These are phyloP conservation scores for Lobosporangium transversale DNA, from an alignment of 192 early-diverging fungal genomes.

Conservation along the genomic window DNA sequence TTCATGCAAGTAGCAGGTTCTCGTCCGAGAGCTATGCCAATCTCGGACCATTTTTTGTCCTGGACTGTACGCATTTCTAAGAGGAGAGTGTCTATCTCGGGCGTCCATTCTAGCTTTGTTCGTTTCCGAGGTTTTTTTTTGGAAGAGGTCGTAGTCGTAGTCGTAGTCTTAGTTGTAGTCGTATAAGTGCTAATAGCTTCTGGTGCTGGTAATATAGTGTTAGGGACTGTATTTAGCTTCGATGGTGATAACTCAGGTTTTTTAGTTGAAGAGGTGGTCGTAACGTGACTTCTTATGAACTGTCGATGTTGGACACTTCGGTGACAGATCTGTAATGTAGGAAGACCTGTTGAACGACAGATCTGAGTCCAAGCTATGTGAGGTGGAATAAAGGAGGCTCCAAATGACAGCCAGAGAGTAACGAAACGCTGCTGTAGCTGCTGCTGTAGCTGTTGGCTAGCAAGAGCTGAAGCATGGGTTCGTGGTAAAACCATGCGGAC, in stretches of 20 bases:
- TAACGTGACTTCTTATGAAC: too few species aligned
- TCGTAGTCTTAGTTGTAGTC: background rate
- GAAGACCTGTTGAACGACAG: background rate
- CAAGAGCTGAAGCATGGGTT: background rate
- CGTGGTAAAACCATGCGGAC: constrained; percentile 7
- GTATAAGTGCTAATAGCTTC: background rate
- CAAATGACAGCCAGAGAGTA: constrained; percentile 9
- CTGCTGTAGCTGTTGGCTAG: constrained; percentile 10
- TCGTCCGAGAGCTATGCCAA: constrained; percentile 15
- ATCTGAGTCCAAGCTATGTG: too few species aligned
- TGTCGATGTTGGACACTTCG: background rate
- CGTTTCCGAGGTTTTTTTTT: constrained; percentile 13
- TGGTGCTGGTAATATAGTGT: background rate
- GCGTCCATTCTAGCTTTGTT: constrained; percentile 13
- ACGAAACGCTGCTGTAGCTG: constrained; percentile 10
- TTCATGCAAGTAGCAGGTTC: constrained; percentile 40
- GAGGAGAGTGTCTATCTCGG: constrained; percentile 19
- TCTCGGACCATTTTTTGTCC: constrained; percentile 39
- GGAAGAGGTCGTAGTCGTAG: background rate
- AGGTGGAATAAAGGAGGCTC: too few species aligned
- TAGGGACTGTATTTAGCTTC: background rate
- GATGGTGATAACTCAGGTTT: background rate
- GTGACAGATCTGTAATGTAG: background rate
- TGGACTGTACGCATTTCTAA: constrained; percentile 11
- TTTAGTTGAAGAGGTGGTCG: background rate